phyloP scores from a whole-genome alignment of 2,329 filamentous ascomycete genomes.

The Sporothrix luriei region DNA sequence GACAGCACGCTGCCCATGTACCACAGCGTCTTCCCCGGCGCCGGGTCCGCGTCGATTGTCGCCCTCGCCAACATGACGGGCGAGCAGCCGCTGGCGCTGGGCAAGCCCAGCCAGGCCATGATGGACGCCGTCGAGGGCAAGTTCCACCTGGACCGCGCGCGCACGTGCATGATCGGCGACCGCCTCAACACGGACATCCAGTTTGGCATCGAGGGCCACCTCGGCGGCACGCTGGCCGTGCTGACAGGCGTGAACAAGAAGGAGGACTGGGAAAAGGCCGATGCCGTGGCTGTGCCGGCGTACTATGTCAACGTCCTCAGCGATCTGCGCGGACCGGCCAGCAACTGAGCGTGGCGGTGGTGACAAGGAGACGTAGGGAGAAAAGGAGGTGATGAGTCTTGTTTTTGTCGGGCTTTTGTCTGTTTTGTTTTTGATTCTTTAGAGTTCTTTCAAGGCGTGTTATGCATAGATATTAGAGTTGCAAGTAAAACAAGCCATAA shows the following conservation, averaged over 20 bases:
- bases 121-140: conserved; percentile 98
- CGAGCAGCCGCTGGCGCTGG: conserved; percentile 73
- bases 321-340: conserved; percentile 58
- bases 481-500: not conserved
- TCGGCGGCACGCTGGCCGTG: conserved; percentile 89
- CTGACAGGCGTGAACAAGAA: conserved; percentile 87
- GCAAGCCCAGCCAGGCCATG: conserved; percentile 98
- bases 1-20: conserved; percentile 87
- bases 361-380: not conserved
- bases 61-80: conserved; percentile 74
- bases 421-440: too few species aligned
- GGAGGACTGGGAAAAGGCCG: conserved; percentile 74
- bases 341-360: not conserved
- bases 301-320: conserved; percentile 85
- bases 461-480: not conserved
- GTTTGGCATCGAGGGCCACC: conserved; percentile 86
- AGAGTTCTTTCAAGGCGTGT: not conserved
- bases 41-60: conserved; percentile 72
- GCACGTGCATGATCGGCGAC: conserved; percentile 95
- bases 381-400: too few species aligned
- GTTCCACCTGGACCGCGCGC: conserved; percentile 80
- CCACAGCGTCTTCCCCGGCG: conserved; percentile 84
- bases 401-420: not conserved
- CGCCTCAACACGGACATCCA: conserved; percentile 92
- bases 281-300: conserved; percentile 69